Conservation (phyloP, 23 red algal genomes). For the Agarophyton chilense region DNA sequence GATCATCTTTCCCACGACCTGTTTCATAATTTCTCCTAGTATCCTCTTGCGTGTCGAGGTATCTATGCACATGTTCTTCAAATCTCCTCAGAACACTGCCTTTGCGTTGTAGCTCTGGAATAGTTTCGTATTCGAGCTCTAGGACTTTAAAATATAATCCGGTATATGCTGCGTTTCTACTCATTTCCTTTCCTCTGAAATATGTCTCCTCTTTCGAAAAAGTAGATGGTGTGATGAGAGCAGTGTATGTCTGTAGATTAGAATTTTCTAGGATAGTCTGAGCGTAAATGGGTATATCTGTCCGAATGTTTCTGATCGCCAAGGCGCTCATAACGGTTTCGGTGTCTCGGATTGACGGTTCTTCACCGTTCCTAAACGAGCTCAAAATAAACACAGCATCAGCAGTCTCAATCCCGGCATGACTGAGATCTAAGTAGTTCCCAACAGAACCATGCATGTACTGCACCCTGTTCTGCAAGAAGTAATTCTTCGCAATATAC, state of each 20-base stretch:
- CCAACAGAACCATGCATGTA: conserved; percentile 52
- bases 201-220: conserved; percentile 34
- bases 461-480: conserved; percentile 42
- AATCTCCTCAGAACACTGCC: neutral
- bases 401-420: conserved; percentile 44
- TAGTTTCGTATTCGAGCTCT: conserved; percentile 20
- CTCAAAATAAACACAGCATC: conserved; percentile 74
- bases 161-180: conserved; percentile 6
- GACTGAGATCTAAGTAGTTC: conserved; percentile 41
- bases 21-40: neutral
- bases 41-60: conserved; percentile 18
- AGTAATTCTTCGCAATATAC: conserved; percentile 56
- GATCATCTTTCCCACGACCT: neutral
- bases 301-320: conserved; percentile 68
- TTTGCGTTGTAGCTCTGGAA: conserved; percentile 32
- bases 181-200: conserved; percentile 36
- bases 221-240: conserved; percentile 32
- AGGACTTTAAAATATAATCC: conserved; percentile 35
- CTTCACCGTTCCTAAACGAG: conserved; percentile 38
- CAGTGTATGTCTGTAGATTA: conserved; percentile 55
- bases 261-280: conserved; percentile 60
- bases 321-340: conserved; percentile 61
- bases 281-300: conserved; percentile 75
- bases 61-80: conserved; percentile 17
- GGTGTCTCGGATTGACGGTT: conserved; percentile 49